Conservation (phyloP, 2,329 filamentous ascomycete species). For the Diaporthe australafricana region DNA sequence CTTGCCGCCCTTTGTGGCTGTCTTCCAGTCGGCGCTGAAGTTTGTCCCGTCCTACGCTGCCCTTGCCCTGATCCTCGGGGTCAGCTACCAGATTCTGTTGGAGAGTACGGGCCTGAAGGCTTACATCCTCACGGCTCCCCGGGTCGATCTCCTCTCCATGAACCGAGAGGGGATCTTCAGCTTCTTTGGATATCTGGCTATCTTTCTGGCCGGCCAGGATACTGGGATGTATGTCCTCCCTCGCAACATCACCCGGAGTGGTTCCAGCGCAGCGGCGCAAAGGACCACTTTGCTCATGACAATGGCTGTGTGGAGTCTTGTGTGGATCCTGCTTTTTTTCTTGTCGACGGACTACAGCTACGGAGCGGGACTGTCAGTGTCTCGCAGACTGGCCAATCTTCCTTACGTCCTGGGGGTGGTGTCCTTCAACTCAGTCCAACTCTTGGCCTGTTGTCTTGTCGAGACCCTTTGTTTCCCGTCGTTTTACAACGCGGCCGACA, state of each 20-base stretch:
- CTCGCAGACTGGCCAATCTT: conserved; percentile 89
- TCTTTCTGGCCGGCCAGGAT: conserved; percentile 91
- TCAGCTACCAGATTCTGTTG: conserved; percentile 79
- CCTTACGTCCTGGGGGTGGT: conserved; percentile 94
- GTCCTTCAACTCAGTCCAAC: conserved; percentile 89
- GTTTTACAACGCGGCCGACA: conserved; percentile 69
- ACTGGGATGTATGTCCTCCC: conserved; percentile 85
- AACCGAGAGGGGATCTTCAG: conserved; percentile 97
- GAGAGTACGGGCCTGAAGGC: conserved; percentile 82
- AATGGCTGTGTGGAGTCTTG: conserved; percentile 71
- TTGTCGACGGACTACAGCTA: conserved; percentile 75
- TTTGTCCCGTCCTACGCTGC: conserved; percentile 81
- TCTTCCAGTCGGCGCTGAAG: conserved; percentile 79
- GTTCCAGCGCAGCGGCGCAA: conserved; percentile 57
- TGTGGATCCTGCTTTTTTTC: conserved; percentile 79
- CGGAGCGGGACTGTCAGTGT: conserved; percentile 81
- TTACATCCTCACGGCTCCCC: conserved; percentile 85
- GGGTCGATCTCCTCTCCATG: conserved; percentile 83
- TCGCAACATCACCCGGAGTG: conserved; percentile 58
- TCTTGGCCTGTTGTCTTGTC: conserved; percentile 81
- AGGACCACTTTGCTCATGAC: conserved; percentile 70
- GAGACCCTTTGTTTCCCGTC: conserved; percentile 84
- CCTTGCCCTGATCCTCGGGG: conserved; percentile 76
- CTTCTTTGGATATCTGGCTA: conserved; percentile 92
- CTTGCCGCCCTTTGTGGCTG: conserved; percentile 87